These are phyloP conservation scores for Venturia oleaginea DNA, from an alignment of 2,329 filamentous ascomycete species.

Conservation along the genomic window DNA sequence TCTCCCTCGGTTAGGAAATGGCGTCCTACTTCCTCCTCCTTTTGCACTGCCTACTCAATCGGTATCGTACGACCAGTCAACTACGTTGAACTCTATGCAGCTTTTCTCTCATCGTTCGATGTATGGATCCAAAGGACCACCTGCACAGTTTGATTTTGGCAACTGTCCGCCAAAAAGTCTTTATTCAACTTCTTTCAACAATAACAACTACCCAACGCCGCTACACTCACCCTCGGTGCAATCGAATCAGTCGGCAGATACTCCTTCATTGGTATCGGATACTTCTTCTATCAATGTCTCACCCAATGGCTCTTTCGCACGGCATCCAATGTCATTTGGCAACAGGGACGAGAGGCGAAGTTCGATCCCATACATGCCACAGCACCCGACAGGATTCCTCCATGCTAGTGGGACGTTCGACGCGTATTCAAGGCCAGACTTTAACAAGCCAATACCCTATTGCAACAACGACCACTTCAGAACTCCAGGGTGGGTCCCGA, in stretches of 20 bases:
- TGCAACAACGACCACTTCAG: not conserved
- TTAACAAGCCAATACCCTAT: not conserved
- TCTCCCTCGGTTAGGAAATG: not conserved
- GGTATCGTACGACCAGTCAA: not conserved
- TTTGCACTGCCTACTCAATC: not conserved
- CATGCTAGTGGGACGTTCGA: not conserved
- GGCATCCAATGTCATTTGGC: not conserved
- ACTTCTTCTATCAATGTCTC: not conserved
- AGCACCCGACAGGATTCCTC: constrained; percentile 5
- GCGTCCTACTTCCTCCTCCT: constrained; percentile 1
- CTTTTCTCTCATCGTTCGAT: not conserved
- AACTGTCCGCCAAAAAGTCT: not conserved
- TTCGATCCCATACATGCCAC: constrained; percentile 4
- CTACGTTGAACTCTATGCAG: too few species aligned
- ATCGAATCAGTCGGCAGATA: not conserved
- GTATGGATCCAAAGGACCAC: not conserved
- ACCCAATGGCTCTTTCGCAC: not conserved
- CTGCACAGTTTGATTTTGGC: not conserved
- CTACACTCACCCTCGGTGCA: constrained; percentile 10
- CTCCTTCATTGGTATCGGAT: constrained; percentile 7
- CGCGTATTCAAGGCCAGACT: not conserved
- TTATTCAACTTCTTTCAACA: not conserved
- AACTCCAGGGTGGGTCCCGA: not conserved
- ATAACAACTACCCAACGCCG: constrained; percentile 7
- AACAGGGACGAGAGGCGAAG: constrained; percentile 5